A percentile compares a stretch with the other conserved stretches of the same genome.
These are phyloP conservation scores for Retiboletus flavoniger DNA, from an alignment of 1,284 basidiomycete species.

Conservation along the genomic window DNA sequence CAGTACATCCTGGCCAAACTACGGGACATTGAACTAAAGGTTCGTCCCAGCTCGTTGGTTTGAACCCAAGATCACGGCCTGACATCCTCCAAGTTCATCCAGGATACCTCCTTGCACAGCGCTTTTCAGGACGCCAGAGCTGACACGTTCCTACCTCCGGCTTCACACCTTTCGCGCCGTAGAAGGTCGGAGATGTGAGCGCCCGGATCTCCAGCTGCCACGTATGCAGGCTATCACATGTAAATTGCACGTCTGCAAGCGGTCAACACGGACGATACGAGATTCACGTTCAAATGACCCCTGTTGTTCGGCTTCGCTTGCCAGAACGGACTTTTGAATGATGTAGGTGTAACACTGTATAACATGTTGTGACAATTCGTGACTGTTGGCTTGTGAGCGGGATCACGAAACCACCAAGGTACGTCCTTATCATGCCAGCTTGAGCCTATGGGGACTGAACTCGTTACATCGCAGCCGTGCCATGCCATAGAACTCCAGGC, in stretches of 20 bases:
- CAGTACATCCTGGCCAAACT: conserved; percentile 33
- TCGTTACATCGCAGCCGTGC: background rate
- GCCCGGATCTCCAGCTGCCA: background rate
- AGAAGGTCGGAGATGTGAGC: background rate
- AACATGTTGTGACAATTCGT: no score
- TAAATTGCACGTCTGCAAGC: no score
- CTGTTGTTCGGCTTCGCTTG: no score
- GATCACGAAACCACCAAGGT: background rate
- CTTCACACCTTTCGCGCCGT: conserved; percentile 26
- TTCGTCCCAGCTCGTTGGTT: conserved; percentile 5
- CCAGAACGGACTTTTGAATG: no score
- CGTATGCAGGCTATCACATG: no score
- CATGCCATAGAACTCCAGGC: background rate
- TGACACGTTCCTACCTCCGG: conserved; percentile 26
- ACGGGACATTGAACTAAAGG: conserved; percentile 29
- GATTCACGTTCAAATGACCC: background rate
- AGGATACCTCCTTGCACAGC: conserved; percentile 23
- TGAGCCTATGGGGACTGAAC: background rate
- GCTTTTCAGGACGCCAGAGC: conserved; percentile 36
- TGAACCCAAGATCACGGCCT: background rate
- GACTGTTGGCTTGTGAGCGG: no score
- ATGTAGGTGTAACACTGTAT: no score
- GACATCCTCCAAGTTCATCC: conserved; percentile 29
- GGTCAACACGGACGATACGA: no score
- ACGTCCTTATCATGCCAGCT: background rate